These are phyloP conservation scores for Helotiales sp. DNA, from an alignment of 2,329 filamentous ascomycete species.

Conservation along the genomic window DNA sequence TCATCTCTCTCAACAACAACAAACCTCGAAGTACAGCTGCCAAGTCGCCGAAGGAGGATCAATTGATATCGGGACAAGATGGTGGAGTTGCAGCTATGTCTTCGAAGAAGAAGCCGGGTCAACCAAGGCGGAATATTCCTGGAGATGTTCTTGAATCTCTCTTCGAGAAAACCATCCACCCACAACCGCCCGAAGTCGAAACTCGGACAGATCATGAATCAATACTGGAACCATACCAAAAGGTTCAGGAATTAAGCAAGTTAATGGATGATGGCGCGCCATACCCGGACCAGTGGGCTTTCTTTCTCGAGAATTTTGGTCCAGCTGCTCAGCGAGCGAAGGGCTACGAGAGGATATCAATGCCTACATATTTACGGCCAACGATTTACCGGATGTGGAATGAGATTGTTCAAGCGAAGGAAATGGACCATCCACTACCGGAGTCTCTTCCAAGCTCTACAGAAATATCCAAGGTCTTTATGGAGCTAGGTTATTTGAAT, in stretches of 20 bases:
- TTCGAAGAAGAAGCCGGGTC: slow-evolving; percentile 13
- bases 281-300: slow-evolving; percentile 38
- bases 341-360: slow-evolving; percentile 9
- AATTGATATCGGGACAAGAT: slow-evolving; percentile 19
- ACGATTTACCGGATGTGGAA: slow-evolving; percentile 29
- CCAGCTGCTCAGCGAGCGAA: slow-evolving; percentile 26
- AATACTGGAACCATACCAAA: slow-evolving; percentile 37
- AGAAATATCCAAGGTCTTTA: slow-evolving; percentile 37
- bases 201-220: neutral
- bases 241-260: slow-evolving; percentile 36
- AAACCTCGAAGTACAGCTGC: slow-evolving; percentile 25
- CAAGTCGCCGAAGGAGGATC: slow-evolving; percentile 18
- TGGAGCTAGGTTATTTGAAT: slow-evolving; percentile 35
- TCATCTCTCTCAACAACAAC: slow-evolving; percentile 36
- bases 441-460: slow-evolving; percentile 36
- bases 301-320: slow-evolving; percentile 42
- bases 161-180: slow-evolving; percentile 38
- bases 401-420: slow-evolving; percentile 34
- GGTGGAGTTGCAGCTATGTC: neutral
- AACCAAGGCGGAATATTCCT: slow-evolving; percentile 15
- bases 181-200: slow-evolving; percentile 15
- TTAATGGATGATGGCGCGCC: slow-evolving; percentile 36
- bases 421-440: slow-evolving; percentile 31
- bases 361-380: slow-evolving; percentile 17
- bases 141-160: slow-evolving; percentile 41